Conservation (phyloP, 495 filamentous ascomycete species). For the Schizothecium vesticola region DNA sequence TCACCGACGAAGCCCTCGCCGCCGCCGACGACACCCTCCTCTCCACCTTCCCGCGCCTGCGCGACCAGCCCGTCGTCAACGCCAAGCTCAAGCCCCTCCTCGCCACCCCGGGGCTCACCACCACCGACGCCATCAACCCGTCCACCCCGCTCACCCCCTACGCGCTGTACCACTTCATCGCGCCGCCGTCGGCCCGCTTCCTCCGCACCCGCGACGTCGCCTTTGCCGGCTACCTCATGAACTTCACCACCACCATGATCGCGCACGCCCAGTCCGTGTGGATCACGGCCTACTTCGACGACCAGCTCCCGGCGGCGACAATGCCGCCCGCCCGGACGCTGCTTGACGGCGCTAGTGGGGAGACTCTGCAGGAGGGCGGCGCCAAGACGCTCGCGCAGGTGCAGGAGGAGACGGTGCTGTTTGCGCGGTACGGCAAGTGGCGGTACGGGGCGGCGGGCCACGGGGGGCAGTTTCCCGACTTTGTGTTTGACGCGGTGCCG, state of each 20-base stretch:
- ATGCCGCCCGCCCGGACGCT: slow-evolving; percentile 12
- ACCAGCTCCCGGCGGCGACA: slow-evolving; percentile 26
- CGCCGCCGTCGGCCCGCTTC: slow-evolving; percentile 51
- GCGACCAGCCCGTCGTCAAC: slow-evolving; percentile 40
- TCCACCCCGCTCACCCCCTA: slow-evolving; percentile 37
- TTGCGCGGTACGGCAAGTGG: slow-evolving; percentile 64
- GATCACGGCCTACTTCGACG: slow-evolving; percentile 58
- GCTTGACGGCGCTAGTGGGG: neutral
- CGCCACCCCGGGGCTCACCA: slow-evolving; percentile 30
- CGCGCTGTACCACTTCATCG: slow-evolving; percentile 63
- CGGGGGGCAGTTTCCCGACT: slow-evolving; percentile 59
- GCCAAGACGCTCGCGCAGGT: slow-evolving; percentile 29
- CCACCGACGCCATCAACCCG: slow-evolving; percentile 30
- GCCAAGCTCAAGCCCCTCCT: slow-evolving; percentile 40
- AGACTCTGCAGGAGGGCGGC: neutral
- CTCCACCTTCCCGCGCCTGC: slow-evolving; percentile 57
- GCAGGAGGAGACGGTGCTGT: slow-evolving; percentile 53
- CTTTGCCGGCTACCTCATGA: slow-evolving; percentile 60
- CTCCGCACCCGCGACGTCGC: slow-evolving; percentile 55
- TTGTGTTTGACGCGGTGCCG: slow-evolving; percentile 72
- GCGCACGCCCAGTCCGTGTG: slow-evolving; percentile 68
- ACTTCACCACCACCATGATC: slow-evolving; percentile 56
- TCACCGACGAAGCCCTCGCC: slow-evolving; percentile 22
- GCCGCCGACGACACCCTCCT: slow-evolving; percentile 64
- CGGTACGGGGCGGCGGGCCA: slow-evolving; percentile 58